Evolutionary conservation across 192 early-diverging fungal species (phyloP), one percentile per base, ranked within the genome.

Genomic region (Endogone sp.): DNA sequence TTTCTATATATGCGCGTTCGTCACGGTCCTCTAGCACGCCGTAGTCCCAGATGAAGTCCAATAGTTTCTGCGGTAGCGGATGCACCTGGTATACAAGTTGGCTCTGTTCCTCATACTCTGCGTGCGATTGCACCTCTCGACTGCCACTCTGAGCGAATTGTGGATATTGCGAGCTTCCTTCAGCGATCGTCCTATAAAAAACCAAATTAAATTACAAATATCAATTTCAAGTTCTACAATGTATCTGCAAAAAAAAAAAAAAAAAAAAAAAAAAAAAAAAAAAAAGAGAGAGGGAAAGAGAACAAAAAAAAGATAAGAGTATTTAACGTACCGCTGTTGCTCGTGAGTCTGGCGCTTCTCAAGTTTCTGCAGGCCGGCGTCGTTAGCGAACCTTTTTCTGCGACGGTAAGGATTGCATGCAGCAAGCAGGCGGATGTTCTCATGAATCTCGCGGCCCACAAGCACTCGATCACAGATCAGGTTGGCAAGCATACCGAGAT

Each of bases 391-490:
- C 21, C 54, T 60, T 64, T 25, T 61, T 23, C 67, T 16, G 8
- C 59, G 22, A 37, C 59, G 67, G 44, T 68, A 68, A 63, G 67
- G 67, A 68, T 68, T 68, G 29, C 67, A 68, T 13, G 67, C 67
- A 29, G 67, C 60, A 63, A 68, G 37, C 21, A 68, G 24, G 21
- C 67, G 23, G 62, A 68, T 68, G 54, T 68, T 68, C 10, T 22
- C 24, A 68, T 68, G 67, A 24, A 68, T 68, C 49, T 13, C 6
- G 6, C 30, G 59, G 29, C 67, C 67, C 21, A 21, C 13, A 26
- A 68, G 27, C 24, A 37, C 29, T 62, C 58, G 28, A 4, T 68
- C 58, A 64, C 58, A 26, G 28, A 68, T 68, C n/a, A 68, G 59
- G 62, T 63, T 31, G 25, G 61, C 67, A 26, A 68, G 59, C 26